Evolutionary conservation across 1,284 basidiomycete genomes (phyloP).

Genomic region (Rhodotorula sp.): DNA sequence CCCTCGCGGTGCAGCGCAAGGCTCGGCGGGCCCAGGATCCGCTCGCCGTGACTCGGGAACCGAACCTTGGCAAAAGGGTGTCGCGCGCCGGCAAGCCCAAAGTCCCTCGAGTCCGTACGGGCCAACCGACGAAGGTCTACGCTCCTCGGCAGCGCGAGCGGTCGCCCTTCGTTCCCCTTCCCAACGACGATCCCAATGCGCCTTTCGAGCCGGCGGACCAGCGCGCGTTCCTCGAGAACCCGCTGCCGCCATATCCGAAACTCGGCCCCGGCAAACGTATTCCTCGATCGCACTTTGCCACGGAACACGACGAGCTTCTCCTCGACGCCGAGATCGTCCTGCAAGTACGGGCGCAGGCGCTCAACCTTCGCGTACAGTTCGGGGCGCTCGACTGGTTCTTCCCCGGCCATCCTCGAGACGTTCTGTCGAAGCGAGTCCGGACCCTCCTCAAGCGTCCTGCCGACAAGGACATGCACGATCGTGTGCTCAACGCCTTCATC

Average conservation of each 20-base stretch:
- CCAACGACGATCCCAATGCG: neutral
- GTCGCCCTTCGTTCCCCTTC: neutral
- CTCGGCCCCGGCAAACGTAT: slow-evolving; percentile 17
- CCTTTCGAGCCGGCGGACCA: slow-evolving; percentile 10
- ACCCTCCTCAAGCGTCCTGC: slow-evolving; percentile 53
- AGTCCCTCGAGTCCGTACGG: too few relatives aligned
- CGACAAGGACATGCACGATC: slow-evolving; percentile 69
- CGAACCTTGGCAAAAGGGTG: slow-evolving; percentile 15
- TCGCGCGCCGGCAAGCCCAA: neutral
- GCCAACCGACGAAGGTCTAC: neutral
- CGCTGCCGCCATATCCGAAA: slow-evolving; percentile 20
- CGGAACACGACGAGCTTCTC: slow-evolving; percentile 78
- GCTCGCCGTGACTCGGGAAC: neutral
- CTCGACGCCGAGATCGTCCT: slow-evolving; percentile 80
- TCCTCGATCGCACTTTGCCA: slow-evolving; percentile 23
- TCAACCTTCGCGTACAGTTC: slow-evolving; percentile 62
- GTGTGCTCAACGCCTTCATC: slow-evolving; percentile 78
- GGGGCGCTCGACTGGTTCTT: slow-evolving; percentile 73
- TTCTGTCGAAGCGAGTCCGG: slow-evolving; percentile 1
- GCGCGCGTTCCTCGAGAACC: slow-evolving; percentile 19
- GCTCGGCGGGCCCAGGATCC: slow-evolving; percentile 14
- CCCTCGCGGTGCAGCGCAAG: neutral
- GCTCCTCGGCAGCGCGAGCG: neutral
- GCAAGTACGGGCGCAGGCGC: slow-evolving; percentile 63
- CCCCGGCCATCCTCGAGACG: slow-evolving; percentile 60